Evolutionary conservation across 768 basidiomycete genomes (phyloP), one percentile per base, ranked within the genome.

Genomic region (Fomitopsis serialis): DNA sequence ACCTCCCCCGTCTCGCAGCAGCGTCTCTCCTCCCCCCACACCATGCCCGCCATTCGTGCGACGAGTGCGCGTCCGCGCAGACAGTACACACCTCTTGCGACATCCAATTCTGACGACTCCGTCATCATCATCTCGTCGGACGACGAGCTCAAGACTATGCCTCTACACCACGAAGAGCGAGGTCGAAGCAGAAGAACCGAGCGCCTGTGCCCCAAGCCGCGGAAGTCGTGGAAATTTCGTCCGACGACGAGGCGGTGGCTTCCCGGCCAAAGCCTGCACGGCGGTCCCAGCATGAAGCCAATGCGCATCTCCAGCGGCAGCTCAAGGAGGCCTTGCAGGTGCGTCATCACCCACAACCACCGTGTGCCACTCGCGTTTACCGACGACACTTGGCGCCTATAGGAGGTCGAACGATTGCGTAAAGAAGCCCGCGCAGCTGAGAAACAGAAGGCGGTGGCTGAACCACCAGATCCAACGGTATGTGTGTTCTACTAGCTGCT

Each of bases 171-270:
- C 49, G 46, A 42, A 55, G 44, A 25, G 17, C 42, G 1, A 49
- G 53, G 29, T 40, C 55, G 7, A 58, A 59, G 52, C 52, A 57
- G 53, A 57, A 56, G 35, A 50, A 45, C 6, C 47, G 55, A 1
- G 52, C 50, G 15, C 50, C 55, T 1, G 44, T 54, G 17, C 56
- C 58, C 4, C 45, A 53, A 6, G 32, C 61, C 15, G 36, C 48
- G 2, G 61, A 61, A 19, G 45, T 61, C 42, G 54, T 61, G 24
- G 61, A 61, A 35, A 61, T 66, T 15, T 66, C 64, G 6, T 65
- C 64, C 22, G 62, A 61, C 50, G 61, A 61, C 22, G 61, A 63
- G 13, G 56, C 35, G 3, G 40, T 45, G 5, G 27, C 53, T n/a
- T 29, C 51, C 43, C 35, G 23, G 56, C 55, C 37, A 50, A 48